Base-by-base conservation (phyloP, 805 yeast species). In the Cyberlindnera petersonii region DNA sequence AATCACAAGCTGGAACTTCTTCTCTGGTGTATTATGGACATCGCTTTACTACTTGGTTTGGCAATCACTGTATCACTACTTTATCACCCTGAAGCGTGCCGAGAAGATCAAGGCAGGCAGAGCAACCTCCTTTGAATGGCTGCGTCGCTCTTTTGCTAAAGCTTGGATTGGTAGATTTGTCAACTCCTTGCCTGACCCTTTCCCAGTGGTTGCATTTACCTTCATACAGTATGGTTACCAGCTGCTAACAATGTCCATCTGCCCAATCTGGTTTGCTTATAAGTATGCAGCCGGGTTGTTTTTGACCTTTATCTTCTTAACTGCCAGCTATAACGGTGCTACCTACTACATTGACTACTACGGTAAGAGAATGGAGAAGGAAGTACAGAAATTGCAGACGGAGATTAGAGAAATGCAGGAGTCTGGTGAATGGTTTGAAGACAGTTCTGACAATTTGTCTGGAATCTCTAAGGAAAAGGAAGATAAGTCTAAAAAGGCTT, bases 301-400 rank as follows among this genome's bases (percentile, higher is more conserved):
- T 55, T 71, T 91, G 47, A 62, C 76, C 2, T 69, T 74, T 35
- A 86, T 91, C n/a, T 88, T 89, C 50, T 59, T 79, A 32, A 72
- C 77, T 59, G 94, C 98, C 2, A 71, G 88, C 29, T 87, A 82
- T 59, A 89, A 93, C 49, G 98, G 98, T 21, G 98, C 98, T 3
- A 86, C 95, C 1, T 91, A 86, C 58, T 91, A 91, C 59, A 72
- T 93, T 40, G 98, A 91, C 53, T 82, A 82, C 35, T 93, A 88
- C 63, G 98, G 98, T 16, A 83, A 80, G 58, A 75, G 89, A 48
- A 80, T 88, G 55, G 95, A 88, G 55, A 86, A 82, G 53, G 96
- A 93, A 59, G 88, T 91, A 18, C 63, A 68, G 19, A 75, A 76
- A 51, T 66, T 91, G 53, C 83, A 79, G 59, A 59, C 60, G 13